Evolutionary conservation across 805 yeast genomes (phyloP), one percentile per base, ranked within the genome.

Genomic region (Debaryomyces maramus): DNA sequence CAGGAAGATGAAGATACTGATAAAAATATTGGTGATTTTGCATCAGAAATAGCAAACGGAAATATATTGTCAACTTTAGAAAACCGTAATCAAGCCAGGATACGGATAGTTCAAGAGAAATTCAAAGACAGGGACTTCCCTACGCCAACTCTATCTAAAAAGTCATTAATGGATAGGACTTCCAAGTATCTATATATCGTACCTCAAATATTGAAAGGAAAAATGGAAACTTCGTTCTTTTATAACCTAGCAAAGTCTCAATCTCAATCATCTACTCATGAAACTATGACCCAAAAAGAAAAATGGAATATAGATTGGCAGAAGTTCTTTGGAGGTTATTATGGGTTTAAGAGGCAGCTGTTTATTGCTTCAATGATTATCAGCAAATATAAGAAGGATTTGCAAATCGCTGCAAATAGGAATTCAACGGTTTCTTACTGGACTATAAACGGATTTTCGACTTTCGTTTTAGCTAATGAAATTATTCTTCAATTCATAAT

Each of bases 401-500:
- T 82, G 3, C 41, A 46, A 4, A 38, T 44, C 19, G 48, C 56
- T 31, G 41, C 37, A 3, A 56, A 48, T 37, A 60, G 46, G 2
- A 77, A 77, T 47, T 60, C 64, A 15, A 77, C 80, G 1, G 56
- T 83, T 6, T 60, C 64, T 32, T 84, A 80, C 65, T 83, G 88
- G 87, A 77, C 85, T 2, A 49, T 66, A 1, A 68, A 70, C 16
- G 75, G 76, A 38, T 85, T 82, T 52, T 60, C 74, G 3, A 67
- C 75, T 13, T 80, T 77, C 50, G 81, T 83, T 1, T 56, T 85
- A 17, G 80, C 86, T 6, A 81, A 84, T 19, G 90, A 84, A 48
- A 55, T 84, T 5, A 67, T 81, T 3, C 60, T 78, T 5, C 60
- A 79, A 21, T 50, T 81, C 15, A 72, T 77, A 6, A 66, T 70